Conservation (phyloP, 495 filamentous ascomycete species). For the Cercophora samala region DNA sequence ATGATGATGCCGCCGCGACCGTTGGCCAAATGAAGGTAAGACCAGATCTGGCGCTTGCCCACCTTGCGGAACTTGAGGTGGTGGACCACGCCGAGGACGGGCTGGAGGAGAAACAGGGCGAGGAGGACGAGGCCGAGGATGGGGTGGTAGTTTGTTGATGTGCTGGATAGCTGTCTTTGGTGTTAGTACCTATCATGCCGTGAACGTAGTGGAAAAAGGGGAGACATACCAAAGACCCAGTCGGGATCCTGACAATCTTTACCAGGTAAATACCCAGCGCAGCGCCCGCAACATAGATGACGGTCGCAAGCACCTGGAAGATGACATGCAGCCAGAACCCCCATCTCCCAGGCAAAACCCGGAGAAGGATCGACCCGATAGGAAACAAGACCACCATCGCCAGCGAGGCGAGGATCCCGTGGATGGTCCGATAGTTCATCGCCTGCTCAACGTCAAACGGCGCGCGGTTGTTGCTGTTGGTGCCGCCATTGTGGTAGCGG, state of each 20-base stretch:
- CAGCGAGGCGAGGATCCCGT: conserved; percentile 38
- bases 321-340: conserved; percentile 47
- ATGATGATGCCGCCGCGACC: conserved; percentile 57
- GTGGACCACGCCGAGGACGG: conserved; percentile 58
- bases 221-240: conserved; percentile 20
- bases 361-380: conserved; percentile 48
- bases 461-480: background rate
- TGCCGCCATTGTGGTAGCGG: background rate
- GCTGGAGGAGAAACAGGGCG: conserved; percentile 55
- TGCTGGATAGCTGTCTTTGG: conserved; percentile 20
- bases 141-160: conserved; percentile 40
- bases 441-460: background rate
- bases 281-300: conserved; percentile 52
- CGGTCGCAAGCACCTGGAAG: conserved; percentile 53
- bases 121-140: conserved; percentile 60
- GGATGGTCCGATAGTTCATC: conserved; percentile 26
- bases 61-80: conserved; percentile 52
- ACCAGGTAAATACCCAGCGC: conserved; percentile 57
- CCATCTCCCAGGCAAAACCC: conserved; percentile 34
- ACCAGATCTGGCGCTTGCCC: conserved; percentile 47
- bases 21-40: conserved; percentile 59
- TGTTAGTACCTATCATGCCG: background rate
- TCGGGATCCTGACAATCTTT: conserved; percentile 29
- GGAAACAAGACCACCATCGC: conserved; percentile 52
- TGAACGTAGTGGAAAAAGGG: background rate